Evolutionary conservation across 768 basidiomycete species (phyloP), one percentile per base, ranked within the genome.

Genomic region (Termitomyces sp.): DNA sequence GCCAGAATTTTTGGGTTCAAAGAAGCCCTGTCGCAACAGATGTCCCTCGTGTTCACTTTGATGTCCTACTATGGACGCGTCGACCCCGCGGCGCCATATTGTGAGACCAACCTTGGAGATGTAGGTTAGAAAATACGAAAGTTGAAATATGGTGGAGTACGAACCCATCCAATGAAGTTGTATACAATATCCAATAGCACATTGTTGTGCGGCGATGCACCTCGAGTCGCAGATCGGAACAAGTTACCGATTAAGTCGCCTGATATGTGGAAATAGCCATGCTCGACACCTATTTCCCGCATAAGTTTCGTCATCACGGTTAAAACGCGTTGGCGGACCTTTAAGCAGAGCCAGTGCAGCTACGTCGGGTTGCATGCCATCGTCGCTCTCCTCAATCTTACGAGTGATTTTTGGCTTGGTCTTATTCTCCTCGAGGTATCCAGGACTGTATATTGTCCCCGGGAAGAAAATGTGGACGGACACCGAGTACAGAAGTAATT

Each of bases 391-490:
- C 32, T 96, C 95, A 47, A 98, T 87, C 62, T 87, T 85, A 55
- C 80, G 79, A 12, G 86, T 86, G 59, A 96, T 80, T 38, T 77
- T 78, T 0, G 93, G 95, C 66, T 96, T 96, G 7, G 77, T 80
- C 67, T 80, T 83, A 69, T 90, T 86, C 69, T 95, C 94, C 58
- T 83, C 79, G 18, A 87, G 84, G 62, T 78, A 89, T 0, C 93
- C 93, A 0, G 92, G 88, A 0, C 83, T 85, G 61, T 77, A 82
- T 74, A 98, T 95, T 0, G 91, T 91, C 2, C 81, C 81, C 0
- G 95, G 93, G 74, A 93, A 87, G 74, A 85, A 93, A 44, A 93
- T 84, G 62, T 95, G 93, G 10, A 93, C 82, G 50, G 79, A 76
- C 68, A 93, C 88, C 53, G 80, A 82, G 70, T 95, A 94, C 6